These are phyloP conservation scores for Papiliotrema fonsecae DNA, from an alignment of 1,284 basidiomycete species.

Conservation along the genomic window DNA sequence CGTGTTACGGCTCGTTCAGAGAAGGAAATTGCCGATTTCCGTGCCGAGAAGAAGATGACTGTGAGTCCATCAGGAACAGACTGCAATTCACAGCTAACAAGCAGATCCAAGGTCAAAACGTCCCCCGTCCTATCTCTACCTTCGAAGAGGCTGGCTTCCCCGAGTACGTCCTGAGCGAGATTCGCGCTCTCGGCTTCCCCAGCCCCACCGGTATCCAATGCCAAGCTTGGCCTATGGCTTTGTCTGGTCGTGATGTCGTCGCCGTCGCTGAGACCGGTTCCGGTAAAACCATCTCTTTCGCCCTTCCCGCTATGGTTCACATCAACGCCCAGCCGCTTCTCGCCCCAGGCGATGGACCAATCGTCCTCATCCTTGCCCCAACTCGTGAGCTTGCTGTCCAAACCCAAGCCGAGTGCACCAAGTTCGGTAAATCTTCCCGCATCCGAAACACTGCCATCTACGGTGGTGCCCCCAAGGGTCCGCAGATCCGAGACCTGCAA, in stretches of 20 bases:
- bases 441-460: constrained; percentile 98
- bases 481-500: constrained; percentile 94
- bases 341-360: constrained; percentile 90
- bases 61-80: constrained; percentile 50
- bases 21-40: constrained; percentile 82
- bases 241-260: constrained; percentile 88
- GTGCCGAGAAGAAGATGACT: constrained; percentile 80
- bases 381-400: constrained; percentile 98
- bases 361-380: constrained; percentile 92
- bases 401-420: constrained; percentile 97
- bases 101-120: constrained; percentile 78
- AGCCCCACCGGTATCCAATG: constrained; percentile 92
- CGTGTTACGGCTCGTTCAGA: constrained; percentile 74
- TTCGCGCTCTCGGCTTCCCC: constrained; percentile 87
- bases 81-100: constrained; percentile 12
- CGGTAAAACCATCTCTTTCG: constrained; percentile 97
- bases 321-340: constrained; percentile 98
- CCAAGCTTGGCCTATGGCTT: constrained; percentile 97
- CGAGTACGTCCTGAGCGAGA: constrained; percentile 90
- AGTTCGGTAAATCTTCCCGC: constrained; percentile 93
- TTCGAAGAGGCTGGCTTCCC: constrained; percentile 97
- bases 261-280: constrained; percentile 96
- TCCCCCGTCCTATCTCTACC: constrained; percentile 83
- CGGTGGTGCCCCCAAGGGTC: constrained; percentile 96
- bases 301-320: constrained; percentile 97